A percentile compares a stretch with the other conserved stretches of the same genome.
Evolutionary conservation across 345 rosid genomes (phyloP).

Genomic region (Eutrema japonicum): DNA sequence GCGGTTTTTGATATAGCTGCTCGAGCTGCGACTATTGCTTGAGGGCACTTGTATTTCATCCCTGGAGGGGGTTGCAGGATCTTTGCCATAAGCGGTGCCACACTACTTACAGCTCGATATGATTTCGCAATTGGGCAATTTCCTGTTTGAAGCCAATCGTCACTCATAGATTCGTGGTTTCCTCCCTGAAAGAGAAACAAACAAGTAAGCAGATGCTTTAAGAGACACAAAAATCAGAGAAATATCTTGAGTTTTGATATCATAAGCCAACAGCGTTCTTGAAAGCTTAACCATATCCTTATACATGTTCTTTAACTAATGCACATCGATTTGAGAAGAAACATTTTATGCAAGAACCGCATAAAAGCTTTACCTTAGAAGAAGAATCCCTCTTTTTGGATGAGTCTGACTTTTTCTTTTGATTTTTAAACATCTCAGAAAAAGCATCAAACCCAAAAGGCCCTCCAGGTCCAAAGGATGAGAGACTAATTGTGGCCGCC

Average conservation of each 20-base stretch:
- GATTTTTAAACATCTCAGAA: conserved; percentile 63
- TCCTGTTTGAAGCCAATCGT: conserved; percentile 88
- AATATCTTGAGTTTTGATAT: background rate
- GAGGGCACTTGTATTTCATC: conserved; percentile 70
- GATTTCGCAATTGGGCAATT: conserved; percentile 96
- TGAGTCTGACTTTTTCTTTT: conserved; percentile 58
- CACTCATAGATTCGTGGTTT: conserved; percentile 72
- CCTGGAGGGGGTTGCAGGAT: conserved; percentile 83
- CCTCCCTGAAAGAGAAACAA: conserved; percentile 60
- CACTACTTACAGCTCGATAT: conserved; percentile 73
- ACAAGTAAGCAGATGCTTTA: conserved; percentile 24
- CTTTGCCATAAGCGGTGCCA: conserved; percentile 86
- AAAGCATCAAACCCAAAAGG: conserved; percentile 85
- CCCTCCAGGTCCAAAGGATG: conserved; percentile 88
- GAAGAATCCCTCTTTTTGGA: conserved; percentile 71
- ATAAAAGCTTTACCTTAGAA: conserved; percentile 57
- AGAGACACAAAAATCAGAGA: background rate
- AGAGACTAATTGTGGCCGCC: conserved; percentile 94
- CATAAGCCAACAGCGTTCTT: background rate
- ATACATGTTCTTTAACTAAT: background rate
- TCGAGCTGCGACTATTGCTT: conserved; percentile 80
- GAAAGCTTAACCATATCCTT: background rate
- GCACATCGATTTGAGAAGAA: background rate
- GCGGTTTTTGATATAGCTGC: conserved; percentile 89
- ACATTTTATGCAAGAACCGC: background rate